Conservation (phyloP, 1,139 yeast species). For the Pneumocystis wakefieldiae region DNA sequence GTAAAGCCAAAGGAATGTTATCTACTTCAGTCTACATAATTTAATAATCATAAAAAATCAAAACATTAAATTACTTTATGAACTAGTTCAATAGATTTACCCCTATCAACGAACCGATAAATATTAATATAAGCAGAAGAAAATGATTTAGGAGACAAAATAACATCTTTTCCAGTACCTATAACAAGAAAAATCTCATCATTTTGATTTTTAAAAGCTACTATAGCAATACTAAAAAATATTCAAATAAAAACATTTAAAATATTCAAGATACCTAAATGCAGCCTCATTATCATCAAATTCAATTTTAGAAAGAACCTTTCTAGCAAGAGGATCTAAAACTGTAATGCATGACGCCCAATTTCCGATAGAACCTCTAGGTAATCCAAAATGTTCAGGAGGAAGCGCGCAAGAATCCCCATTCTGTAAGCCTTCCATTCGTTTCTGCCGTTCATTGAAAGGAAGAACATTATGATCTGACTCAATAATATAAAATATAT, state of each 20-base stretch:
- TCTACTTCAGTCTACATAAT: slow-evolving; percentile 35
- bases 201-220: slow-evolving; percentile 25
- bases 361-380: slow-evolving; percentile 14
- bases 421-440: slow-evolving; percentile 9
- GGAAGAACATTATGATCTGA: slow-evolving; percentile 32
- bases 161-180: slow-evolving; percentile 32
- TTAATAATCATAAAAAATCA: not conserved
- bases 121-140: slow-evolving; percentile 30
- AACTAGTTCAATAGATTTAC: slow-evolving; percentile 32
- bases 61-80: slow-evolving; percentile 29
- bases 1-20: slow-evolving; percentile 35
- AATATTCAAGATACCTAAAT: not conserved
- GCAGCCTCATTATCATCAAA: slow-evolving; percentile 33
- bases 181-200: slow-evolving; percentile 31
- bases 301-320: slow-evolving; percentile 31
- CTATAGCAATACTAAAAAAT: slow-evolving; percentile 24
- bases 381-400: slow-evolving; percentile 32
- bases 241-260: not conserved
- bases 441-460: slow-evolving; percentile 5
- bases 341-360: slow-evolving; percentile 46
- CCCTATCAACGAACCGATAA: slow-evolving; percentile 29
- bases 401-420: slow-evolving; percentile 23
- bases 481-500: slow-evolving; percentile 30
- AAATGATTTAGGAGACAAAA: slow-evolving; percentile 27
- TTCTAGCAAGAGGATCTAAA: slow-evolving; percentile 28